phyloP scores from a whole-genome alignment of 2,329 filamentous ascomycete genomes.

The Aspergillus felis region DNA sequence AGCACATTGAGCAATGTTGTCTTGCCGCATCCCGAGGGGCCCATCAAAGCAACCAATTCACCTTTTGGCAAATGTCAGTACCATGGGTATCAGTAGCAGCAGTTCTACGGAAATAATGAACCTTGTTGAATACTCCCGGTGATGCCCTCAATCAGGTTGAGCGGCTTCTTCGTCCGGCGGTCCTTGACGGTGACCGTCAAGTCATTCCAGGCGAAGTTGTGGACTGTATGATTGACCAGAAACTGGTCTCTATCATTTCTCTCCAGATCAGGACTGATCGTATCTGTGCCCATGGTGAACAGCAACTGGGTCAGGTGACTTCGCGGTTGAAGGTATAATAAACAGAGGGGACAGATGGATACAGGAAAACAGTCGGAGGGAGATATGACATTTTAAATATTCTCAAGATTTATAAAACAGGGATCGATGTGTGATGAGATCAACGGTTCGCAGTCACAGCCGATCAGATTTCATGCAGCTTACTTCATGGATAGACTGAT shows the following conservation, averaged over 20 bases:
- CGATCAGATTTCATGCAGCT: not conserved
- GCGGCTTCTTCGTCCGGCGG: slow-evolving; percentile 58
- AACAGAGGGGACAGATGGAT: not conserved
- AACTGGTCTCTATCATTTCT: slow-evolving; percentile 26
- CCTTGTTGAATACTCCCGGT: slow-evolving; percentile 63
- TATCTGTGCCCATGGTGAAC: not conserved
- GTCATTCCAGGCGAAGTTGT: slow-evolving; percentile 62
- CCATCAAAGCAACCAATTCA: slow-evolving; percentile 76
- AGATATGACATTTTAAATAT: not conserved
- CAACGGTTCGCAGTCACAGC: not conserved
- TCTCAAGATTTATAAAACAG: not conserved
- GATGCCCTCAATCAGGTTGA: slow-evolving; percentile 60
- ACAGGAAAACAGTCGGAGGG: not conserved
- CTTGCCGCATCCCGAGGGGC: slow-evolving; percentile 70
- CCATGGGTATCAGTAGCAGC: not conserved
- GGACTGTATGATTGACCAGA: slow-evolving; percentile 57
- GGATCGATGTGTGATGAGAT: not conserved
- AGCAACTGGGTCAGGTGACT: not conserved
- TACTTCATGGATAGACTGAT: not conserved
- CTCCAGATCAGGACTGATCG: slow-evolving; percentile 24
- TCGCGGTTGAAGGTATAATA: not conserved
- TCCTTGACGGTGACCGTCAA: slow-evolving; percentile 72
- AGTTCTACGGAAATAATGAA: slow-evolving; percentile 20
- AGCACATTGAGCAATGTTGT: slow-evolving; percentile 80
- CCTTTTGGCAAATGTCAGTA: slow-evolving; percentile 41